Evolutionary conservation across 2,329 filamentous ascomycete species (phyloP).

Genomic region (Alternaria longipes): DNA sequence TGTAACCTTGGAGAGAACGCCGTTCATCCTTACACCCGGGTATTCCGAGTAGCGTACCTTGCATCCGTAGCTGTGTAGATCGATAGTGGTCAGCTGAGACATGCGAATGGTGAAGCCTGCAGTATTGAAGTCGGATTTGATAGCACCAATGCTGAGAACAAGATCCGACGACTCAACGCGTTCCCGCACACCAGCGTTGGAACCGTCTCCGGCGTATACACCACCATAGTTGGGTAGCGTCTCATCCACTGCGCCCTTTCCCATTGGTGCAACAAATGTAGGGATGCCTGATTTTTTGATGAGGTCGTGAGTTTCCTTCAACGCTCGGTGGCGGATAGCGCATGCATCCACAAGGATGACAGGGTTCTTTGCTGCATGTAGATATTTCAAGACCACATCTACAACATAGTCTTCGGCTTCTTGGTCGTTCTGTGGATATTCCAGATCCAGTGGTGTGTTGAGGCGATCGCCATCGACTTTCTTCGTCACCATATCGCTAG

Average conservation of each 20-base stretch:
- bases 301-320: conserved; percentile 76
- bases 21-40: conserved; percentile 78
- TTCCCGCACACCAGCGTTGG: conserved; percentile 69
- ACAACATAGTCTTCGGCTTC: conserved; percentile 86
- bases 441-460: conserved; percentile 73
- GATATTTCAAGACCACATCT: conserved; percentile 76
- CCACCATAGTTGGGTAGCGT: conserved; percentile 78
- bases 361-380: conserved; percentile 76
- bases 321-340: conserved; percentile 77
- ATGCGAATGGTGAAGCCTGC: conserved; percentile 83
- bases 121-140: conserved; percentile 83
- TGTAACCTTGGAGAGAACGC: conserved; percentile 77
- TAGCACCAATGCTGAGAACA: conserved; percentile 73
- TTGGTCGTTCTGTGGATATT: conserved; percentile 69
- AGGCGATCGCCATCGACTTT: conserved; percentile 79
- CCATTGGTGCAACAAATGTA: conserved; percentile 89
- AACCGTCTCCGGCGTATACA: conserved; percentile 84
- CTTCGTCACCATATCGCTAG: conserved; percentile 79
- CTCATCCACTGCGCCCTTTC: conserved; percentile 85
- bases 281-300: conserved; percentile 78
- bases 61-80: conserved; percentile 79
- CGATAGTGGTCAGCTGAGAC: conserved; percentile 78
- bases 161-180: conserved; percentile 75
- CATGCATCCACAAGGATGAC: conserved; percentile 85
- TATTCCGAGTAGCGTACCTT: conserved; percentile 82